Conservation (phyloP, 257 asterid species). For the Solanum microdontum region DNA sequence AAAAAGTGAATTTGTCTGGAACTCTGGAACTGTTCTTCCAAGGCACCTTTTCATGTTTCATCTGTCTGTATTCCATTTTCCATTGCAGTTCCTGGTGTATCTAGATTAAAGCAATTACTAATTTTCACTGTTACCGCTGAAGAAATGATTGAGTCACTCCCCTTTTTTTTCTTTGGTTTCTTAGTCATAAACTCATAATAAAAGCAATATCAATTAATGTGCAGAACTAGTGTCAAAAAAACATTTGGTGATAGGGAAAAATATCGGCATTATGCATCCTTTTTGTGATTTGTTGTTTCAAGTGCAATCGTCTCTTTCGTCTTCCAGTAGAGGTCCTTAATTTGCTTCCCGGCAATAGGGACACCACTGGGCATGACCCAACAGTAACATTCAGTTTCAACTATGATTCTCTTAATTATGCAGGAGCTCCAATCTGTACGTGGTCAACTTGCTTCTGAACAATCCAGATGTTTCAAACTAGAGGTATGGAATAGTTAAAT, state of each 20-base stretch:
- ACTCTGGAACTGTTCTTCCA: neutral
- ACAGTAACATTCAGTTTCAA: neutral
- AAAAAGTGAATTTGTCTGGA: neutral
- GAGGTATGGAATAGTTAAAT: constrained; percentile 41
- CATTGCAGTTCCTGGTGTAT: neutral
- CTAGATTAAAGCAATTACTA: neutral
- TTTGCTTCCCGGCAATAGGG: neutral
- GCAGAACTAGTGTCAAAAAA: neutral
- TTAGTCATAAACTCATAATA: neutral
- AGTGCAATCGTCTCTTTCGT: neutral
- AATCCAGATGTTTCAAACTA: constrained; percentile 94
- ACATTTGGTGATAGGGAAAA: neutral
- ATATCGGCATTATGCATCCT: neutral
- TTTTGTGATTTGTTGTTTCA: neutral
- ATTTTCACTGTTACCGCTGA: neutral
- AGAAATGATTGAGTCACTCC: neutral
- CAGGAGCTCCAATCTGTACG: constrained; percentile 96
- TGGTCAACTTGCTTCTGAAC: constrained; percentile 92
- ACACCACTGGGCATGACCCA: neutral
- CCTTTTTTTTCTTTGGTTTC: neutral
- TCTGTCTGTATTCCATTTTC: neutral
- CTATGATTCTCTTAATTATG: neutral
- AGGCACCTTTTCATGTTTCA: neutral
- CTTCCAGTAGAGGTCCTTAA: neutral
- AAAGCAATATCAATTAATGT: neutral